phyloP scores from a whole-genome alignment of 352 stramenopile genomes.

The Globisporangium paddicum region DNA sequence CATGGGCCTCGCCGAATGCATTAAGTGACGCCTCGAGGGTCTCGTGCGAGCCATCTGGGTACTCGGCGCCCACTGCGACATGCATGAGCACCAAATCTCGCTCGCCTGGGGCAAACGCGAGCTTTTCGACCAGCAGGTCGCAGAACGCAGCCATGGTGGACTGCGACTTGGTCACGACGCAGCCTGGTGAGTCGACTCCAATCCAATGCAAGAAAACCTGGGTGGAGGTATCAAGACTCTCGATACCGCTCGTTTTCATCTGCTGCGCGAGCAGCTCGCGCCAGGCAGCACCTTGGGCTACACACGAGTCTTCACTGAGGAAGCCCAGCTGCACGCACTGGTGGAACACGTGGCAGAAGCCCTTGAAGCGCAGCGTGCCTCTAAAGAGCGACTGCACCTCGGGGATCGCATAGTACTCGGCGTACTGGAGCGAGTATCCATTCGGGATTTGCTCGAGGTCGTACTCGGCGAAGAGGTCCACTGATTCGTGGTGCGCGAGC shows the following conservation, averaged over 20 bases:
- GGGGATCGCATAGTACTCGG: slow-evolving; percentile 75
- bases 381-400: slow-evolving; percentile 66
- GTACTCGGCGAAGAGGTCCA: slow-evolving; percentile 49
- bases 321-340: slow-evolving; percentile 69
- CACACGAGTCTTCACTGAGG: slow-evolving; percentile 32
- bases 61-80: slow-evolving; percentile 33
- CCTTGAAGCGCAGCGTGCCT: slow-evolving; percentile 81
- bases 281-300: slow-evolving; percentile 27
- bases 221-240: slow-evolving; percentile 13
- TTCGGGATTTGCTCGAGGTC: slow-evolving; percentile 87
- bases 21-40: slow-evolving; percentile 51
- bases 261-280: slow-evolving; percentile 34
- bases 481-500: slow-evolving; percentile 31
- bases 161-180: slow-evolving; percentile 16
- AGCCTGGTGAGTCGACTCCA: slow-evolving; percentile 16
- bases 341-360: slow-evolving; percentile 68
- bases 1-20: slow-evolving; percentile 35
- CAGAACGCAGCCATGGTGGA: slow-evolving; percentile 35
- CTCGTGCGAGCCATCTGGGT: slow-evolving; percentile 36
- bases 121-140: slow-evolving; percentile 47
- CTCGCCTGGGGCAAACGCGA: slow-evolving; percentile 57
- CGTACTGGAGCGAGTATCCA: slow-evolving; percentile 76
- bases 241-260: slow-evolving; percentile 15
- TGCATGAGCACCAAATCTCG: slow-evolving; percentile 76
- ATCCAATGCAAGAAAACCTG: slow-evolving; percentile 36